Percentiles rank a stretch among this genome's conserved stretches.
Evolutionary conservation across 148 eudicot genomes (phyloP).

Genomic region (Diospyros kaki): DNA sequence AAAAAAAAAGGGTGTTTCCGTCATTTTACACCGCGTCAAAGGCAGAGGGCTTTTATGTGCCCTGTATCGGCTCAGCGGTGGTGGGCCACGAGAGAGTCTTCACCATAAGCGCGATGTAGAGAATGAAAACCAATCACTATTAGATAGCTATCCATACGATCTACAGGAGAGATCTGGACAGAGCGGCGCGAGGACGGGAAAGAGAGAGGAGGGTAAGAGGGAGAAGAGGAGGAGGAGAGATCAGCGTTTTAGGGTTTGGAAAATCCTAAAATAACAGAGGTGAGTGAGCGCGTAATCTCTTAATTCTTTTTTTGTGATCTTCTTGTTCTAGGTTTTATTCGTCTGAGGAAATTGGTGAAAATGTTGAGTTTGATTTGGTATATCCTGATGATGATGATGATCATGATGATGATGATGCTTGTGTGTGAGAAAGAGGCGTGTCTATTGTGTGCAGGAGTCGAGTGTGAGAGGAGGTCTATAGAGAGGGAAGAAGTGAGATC

Average conservation of each 20-base stretch:
- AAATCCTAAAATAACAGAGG: constrained; percentile 8
- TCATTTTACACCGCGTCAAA: too few species aligned
- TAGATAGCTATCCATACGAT: too few species aligned
- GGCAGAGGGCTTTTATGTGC: too few species aligned
- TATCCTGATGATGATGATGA: constrained; percentile 29
- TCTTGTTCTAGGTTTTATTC: constrained; percentile 7
- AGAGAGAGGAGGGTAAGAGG: constrained; percentile 10
- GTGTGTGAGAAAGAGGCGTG: constrained; percentile 99
- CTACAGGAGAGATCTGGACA: neutral
- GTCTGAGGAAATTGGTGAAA: neutral
- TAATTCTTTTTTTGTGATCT: neutral
- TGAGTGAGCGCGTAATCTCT: constrained; percentile 13
- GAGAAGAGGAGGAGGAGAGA: neutral
- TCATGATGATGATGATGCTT: constrained; percentile 48
- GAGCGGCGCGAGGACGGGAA: constrained; percentile 9
- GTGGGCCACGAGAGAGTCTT: too few species aligned
- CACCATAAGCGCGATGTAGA: too few species aligned
- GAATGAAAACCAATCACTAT: too few species aligned
- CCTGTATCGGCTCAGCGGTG: too few species aligned
- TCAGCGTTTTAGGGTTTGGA: constrained; percentile 8
- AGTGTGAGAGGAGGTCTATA: constrained; percentile 58
- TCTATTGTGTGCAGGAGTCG: constrained; percentile 86
- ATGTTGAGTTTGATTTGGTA: constrained; percentile 34
- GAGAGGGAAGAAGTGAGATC: constrained; percentile 38
- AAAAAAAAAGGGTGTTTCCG: too few species aligned